phyloP scores from a whole-genome alignment of 495 filamentous ascomycete species.

The Neurospora sp. region DNA sequence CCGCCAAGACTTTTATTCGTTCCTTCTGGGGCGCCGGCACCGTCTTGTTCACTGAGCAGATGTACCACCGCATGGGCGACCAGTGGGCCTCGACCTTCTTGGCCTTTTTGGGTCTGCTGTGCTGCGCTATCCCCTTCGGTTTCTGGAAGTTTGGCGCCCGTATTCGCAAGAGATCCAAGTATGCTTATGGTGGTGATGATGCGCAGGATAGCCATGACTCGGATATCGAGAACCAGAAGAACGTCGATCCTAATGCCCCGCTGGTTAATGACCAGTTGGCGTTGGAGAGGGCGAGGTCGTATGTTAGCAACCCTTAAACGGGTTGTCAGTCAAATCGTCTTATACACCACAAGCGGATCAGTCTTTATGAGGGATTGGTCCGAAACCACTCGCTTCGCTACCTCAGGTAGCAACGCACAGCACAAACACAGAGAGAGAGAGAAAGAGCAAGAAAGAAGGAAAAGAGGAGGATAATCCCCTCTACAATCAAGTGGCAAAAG shows the following conservation, averaged over 20 bases:
- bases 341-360: background rate
- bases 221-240: slow-evolving; percentile 19
- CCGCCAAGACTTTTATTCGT: slow-evolving; percentile 71
- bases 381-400: background rate
- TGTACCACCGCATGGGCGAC: slow-evolving; percentile 62
- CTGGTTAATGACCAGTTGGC: slow-evolving; percentile 23
- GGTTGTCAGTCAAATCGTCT: background rate
- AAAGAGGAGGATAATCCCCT: background rate
- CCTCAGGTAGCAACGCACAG: background rate
- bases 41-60: slow-evolving; percentile 71
- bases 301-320: slow-evolving; percentile 34
- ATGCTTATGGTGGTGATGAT: slow-evolving; percentile 49
- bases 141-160: slow-evolving; percentile 65
- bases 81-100: slow-evolving; percentile 67
- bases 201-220: slow-evolving; percentile 5
- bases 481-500: background rate
- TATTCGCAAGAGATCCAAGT: slow-evolving; percentile 55
- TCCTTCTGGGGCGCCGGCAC: slow-evolving; percentile 68
- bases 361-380: background rate
- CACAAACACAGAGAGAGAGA: background rate
- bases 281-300: slow-evolving; percentile 29
- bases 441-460: background rate
- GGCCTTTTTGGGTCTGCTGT: slow-evolving; percentile 59
- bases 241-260: slow-evolving; percentile 11
- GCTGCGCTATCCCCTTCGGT: slow-evolving; percentile 65